These are phyloP conservation scores for Capsella bursapastoris DNA, from an alignment of 345 rosid species.

Conservation along the genomic window DNA sequence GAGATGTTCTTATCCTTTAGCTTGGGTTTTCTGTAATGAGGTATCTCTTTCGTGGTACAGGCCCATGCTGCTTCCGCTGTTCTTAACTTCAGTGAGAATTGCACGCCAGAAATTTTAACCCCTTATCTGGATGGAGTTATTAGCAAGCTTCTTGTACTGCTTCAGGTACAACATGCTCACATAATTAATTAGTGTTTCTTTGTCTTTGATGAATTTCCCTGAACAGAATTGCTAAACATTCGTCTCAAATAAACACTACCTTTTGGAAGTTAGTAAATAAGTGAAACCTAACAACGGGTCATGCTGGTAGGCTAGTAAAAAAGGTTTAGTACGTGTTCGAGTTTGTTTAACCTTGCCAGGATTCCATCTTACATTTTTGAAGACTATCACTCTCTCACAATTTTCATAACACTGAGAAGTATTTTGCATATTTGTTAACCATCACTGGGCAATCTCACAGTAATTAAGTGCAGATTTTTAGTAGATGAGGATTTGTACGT, in stretches of 20 bases:
- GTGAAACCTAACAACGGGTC: neutral
- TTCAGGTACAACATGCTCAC: constrained; percentile 54
- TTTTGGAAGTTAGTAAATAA: neutral
- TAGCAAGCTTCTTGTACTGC: constrained; percentile 73
- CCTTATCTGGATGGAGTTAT: constrained; percentile 73
- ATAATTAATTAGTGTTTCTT: constrained; percentile 7
- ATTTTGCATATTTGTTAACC: neutral
- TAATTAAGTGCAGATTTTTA: neutral
- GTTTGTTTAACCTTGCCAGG: constrained; percentile 8
- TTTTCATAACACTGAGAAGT: neutral
- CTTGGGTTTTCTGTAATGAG: constrained; percentile 13
- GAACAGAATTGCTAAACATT: neutral
- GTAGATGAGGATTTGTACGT: neutral
- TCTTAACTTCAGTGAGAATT: constrained; percentile 75
- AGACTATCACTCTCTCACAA: neutral
- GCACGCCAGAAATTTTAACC: constrained; percentile 68
- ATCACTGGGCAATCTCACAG: neutral
- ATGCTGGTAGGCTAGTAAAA: neutral
- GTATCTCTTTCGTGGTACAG: constrained; percentile 39
- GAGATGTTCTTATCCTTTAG: neutral
- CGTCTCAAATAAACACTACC: neutral
- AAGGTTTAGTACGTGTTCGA: neutral
- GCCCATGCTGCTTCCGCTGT: constrained; percentile 87
- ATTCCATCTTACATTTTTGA: constrained; percentile 6
- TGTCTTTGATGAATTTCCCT: constrained; percentile 11